These are phyloP conservation scores for Fulvia fulva DNA, from an alignment of 2,329 filamentous ascomycete species.

Conservation along the genomic window DNA sequence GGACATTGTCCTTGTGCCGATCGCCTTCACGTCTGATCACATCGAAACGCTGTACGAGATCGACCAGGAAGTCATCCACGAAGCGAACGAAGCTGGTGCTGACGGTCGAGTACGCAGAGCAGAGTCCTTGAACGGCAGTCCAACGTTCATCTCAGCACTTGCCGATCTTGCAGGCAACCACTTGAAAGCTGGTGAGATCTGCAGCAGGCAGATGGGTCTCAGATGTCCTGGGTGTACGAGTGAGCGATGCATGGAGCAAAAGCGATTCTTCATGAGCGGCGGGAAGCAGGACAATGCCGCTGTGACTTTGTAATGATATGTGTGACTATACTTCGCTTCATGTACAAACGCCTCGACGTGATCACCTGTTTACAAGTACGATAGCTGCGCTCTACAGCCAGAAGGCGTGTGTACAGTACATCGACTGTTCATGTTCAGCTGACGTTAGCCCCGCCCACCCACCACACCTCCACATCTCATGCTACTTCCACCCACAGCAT, in stretches of 20 bases:
- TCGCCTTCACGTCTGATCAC: conserved; percentile 98
- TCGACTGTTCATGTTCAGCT: not conserved
- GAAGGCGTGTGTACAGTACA: not conserved
- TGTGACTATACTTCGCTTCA: not conserved
- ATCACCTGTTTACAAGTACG: not conserved
- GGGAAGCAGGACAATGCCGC: conserved; percentile 27
- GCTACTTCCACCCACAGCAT: not conserved
- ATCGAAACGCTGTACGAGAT: conserved; percentile 96
- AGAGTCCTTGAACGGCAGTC: conserved; percentile 87
- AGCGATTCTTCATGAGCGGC: conserved; percentile 56
- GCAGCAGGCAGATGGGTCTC: conserved; percentile 80
- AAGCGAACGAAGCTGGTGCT: conserved; percentile 70
- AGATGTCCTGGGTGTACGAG: conserved; percentile 92
- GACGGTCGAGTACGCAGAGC: conserved; percentile 68
- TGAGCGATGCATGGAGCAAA: conserved; percentile 76
- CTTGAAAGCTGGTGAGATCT: conserved; percentile 64
- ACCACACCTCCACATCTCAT: not conserved
- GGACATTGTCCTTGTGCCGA: conserved; percentile 85
- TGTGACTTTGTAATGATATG: conserved; percentile 25
- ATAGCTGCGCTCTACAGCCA: not conserved
- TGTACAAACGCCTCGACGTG: not conserved
- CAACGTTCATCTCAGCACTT: conserved; percentile 83
- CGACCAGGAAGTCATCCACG: conserved; percentile 90
- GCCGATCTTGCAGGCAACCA: conserved; percentile 83
- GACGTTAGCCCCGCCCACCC: not conserved